A percentile compares a stretch with the other conserved stretches of the same genome.
phyloP scores from a whole-genome alignment of 1,139 yeast genomes.

The Kodamaea alishanica region DNA sequence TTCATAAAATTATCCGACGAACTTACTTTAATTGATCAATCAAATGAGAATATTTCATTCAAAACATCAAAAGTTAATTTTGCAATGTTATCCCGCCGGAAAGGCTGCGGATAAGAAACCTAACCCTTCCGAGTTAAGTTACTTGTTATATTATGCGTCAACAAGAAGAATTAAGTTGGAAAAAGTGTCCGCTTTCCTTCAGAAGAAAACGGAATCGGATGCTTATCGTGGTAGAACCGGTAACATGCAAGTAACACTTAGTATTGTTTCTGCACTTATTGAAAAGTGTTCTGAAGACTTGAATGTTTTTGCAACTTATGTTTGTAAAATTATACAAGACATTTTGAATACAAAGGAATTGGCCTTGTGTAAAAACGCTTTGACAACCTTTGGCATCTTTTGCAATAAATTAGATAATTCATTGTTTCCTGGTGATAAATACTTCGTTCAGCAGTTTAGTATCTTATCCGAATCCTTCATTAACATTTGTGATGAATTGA shows the following conservation, averaged over 20 bases:
- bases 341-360: conserved; percentile 53
- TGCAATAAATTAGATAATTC: conserved; percentile 65
- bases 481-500: conserved; percentile 17
- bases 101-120: conserved; percentile 82
- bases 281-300: conserved; percentile 77
- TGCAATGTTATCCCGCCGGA: conserved; percentile 93
- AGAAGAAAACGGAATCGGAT: conserved; percentile 62
- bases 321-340: conserved; percentile 44
- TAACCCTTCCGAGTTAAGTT: conserved; percentile 85
- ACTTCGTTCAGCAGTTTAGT: conserved; percentile 51
- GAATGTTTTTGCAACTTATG: conserved; percentile 71
- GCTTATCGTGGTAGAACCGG: conserved; percentile 63
- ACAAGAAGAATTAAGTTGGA: conserved; percentile 84
- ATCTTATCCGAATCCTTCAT: conserved; percentile 38
- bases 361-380: conserved; percentile 50
- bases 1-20: not conserved
- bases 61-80: conserved; percentile 84
- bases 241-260: conserved; percentile 77
- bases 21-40: not conserved
- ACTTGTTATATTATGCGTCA: conserved; percentile 86
- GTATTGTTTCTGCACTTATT: conserved; percentile 65
- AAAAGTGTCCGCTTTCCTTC: conserved; percentile 72
- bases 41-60: conserved; percentile 47
- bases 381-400: conserved; percentile 52
- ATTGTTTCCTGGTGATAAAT: conserved; percentile 68